These are phyloP conservation scores for Penicillium daleae DNA, from an alignment of 495 filamentous ascomycete species.

Conservation along the genomic window DNA sequence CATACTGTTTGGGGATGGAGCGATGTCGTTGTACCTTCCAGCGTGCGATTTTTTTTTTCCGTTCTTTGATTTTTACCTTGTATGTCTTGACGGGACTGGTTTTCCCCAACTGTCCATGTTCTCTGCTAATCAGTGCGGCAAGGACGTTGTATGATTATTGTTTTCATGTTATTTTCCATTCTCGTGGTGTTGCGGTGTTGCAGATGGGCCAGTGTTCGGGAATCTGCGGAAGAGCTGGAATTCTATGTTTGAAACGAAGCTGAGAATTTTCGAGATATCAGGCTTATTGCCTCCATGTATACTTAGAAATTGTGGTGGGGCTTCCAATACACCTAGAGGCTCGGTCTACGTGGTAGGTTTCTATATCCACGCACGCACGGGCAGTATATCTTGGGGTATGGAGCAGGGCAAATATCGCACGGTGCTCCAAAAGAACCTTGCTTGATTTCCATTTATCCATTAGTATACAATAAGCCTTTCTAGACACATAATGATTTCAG, in stretches of 20 bases:
- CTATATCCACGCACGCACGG: too few relatives aligned
- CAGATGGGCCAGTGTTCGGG: background rate
- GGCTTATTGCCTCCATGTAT: too few relatives aligned
- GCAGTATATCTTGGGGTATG: too few relatives aligned
- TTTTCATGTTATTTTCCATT: background rate
- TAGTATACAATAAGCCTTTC: background rate
- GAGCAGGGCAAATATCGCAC: too few relatives aligned
- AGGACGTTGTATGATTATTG: background rate
- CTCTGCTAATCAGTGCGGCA: background rate
- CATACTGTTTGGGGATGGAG: background rate
- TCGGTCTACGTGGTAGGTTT: too few relatives aligned
- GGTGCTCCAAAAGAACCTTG: too few relatives aligned
- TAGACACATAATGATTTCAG: background rate
- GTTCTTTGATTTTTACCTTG: too few relatives aligned
- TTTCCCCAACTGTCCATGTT: background rate
- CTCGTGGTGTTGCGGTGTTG: background rate
- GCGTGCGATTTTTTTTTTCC: background rate
- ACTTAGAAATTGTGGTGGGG: too few relatives aligned
- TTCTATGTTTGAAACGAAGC: background rate
- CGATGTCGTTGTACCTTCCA: background rate
- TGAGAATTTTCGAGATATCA: background rate
- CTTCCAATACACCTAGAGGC: too few relatives aligned
- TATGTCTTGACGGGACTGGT: background rate
- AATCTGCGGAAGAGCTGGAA: background rate
- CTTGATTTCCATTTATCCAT: too few relatives aligned